These are phyloP conservation scores for Hygrocybe punicea DNA, from an alignment of 768 basidiomycete species.

Conservation along the genomic window DNA sequence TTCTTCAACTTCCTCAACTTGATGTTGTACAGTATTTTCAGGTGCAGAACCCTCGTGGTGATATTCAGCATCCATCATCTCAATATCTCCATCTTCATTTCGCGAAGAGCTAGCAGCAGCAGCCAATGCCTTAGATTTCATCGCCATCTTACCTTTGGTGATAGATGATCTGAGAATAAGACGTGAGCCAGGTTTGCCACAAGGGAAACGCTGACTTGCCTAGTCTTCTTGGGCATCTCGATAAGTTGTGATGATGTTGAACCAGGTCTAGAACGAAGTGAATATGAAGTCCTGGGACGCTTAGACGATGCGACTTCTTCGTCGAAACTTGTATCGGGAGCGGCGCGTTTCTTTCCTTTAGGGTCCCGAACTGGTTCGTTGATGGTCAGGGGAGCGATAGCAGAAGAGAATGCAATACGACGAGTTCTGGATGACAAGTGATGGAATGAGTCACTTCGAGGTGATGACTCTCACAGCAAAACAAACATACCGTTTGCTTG, in stretches of 20 bases:
- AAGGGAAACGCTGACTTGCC: slow-evolving; percentile 38
- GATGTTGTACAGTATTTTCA: slow-evolving; percentile 44
- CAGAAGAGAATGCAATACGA: slow-evolving; percentile 45
- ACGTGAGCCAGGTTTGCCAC: slow-evolving; percentile 5
- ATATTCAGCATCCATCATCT: slow-evolving; percentile 69
- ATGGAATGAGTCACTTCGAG: slow-evolving; percentile 16
- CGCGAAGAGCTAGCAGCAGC: slow-evolving; percentile 63
- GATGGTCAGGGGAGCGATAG: slow-evolving; percentile 53
- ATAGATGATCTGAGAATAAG: slow-evolving; percentile 40
- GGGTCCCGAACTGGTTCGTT: slow-evolving; percentile 71
- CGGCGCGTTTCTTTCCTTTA: slow-evolving; percentile 93
- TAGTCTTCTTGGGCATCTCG: slow-evolving; percentile 75
- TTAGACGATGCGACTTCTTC: slow-evolving; percentile 62
- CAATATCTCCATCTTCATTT: slow-evolving; percentile 61
- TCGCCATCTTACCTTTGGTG: slow-evolving; percentile 57
- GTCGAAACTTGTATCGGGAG: slow-evolving; percentile 64
- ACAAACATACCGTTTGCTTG: slow-evolving; percentile 60
- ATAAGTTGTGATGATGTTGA: slow-evolving; percentile 36
- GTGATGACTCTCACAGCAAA: slow-evolving; percentile 16
- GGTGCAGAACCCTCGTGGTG: slow-evolving; percentile 48
- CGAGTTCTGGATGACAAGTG: slow-evolving; percentile 51
- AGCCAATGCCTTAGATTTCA: slow-evolving; percentile 55
- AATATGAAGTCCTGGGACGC: slow-evolving; percentile 62
- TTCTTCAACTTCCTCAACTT: slow-evolving; percentile 38
- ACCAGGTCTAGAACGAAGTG: slow-evolving; percentile 58